These are phyloP conservation scores for Oryza australiensis DNA, from an alignment of 176 grass and related monocot genomes.

Conservation along the genomic window DNA sequence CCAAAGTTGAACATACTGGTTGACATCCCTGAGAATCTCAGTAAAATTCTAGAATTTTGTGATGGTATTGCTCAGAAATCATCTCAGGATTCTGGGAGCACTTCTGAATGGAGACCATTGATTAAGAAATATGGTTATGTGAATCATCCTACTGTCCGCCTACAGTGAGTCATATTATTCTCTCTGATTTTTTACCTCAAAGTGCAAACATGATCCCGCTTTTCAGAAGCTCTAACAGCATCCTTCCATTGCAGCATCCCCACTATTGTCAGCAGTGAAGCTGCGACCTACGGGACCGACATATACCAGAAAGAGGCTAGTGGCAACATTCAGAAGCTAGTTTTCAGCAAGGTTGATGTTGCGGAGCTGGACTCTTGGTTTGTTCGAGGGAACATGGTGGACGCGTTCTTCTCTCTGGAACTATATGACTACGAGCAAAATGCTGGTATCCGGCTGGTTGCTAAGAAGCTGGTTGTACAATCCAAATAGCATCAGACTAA, in stretches of 20 bases:
- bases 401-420: slow-evolving; percentile 70
- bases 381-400: slow-evolving; percentile 51
- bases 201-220: not conserved
- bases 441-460: slow-evolving; percentile 69
- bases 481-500: slow-evolving; percentile 36
- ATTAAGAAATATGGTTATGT: slow-evolving; percentile 66
- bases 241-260: slow-evolving; percentile 68
- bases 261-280: slow-evolving; percentile 36
- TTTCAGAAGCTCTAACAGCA: slow-evolving; percentile 13
- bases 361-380: slow-evolving; percentile 60
- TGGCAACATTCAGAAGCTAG: slow-evolving; percentile 71
- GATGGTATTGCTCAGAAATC: slow-evolving; percentile 58
- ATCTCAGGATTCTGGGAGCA: slow-evolving; percentile 65
- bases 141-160: slow-evolving; percentile 57
- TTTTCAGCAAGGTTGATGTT: slow-evolving; percentile 61
- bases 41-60: slow-evolving; percentile 67
- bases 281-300: slow-evolving; percentile 59
- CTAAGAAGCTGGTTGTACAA: slow-evolving; percentile 69
- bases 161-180: slow-evolving; percentile 61
- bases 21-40: slow-evolving; percentile 65
- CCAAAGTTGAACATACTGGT: slow-evolving; percentile 78
- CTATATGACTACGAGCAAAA: slow-evolving; percentile 80
- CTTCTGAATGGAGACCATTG: slow-evolving; percentile 80
- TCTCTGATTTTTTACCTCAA: slow-evolving; percentile 14
- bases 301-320: slow-evolving; percentile 65